These are phyloP conservation scores for Pisolithus microcarpus DNA, from an alignment of 768 basidiomycete genomes.

Conservation along the genomic window DNA sequence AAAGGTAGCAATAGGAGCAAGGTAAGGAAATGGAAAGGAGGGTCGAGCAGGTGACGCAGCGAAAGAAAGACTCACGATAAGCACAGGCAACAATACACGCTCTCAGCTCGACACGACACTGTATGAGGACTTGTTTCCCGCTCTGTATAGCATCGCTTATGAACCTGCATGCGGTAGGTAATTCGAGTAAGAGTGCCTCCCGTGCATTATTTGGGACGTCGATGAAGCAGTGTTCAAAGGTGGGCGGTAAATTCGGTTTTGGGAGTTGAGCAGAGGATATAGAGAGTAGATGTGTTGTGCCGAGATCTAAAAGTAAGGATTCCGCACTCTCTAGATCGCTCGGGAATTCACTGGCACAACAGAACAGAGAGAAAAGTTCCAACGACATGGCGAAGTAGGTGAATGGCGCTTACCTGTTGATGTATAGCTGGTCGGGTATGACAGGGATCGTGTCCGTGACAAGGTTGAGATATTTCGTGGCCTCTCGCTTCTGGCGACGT, in stretches of 20 bases:
- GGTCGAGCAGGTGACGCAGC: not conserved
- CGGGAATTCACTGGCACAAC: conserved; percentile 45
- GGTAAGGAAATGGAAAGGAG: too few relatives aligned
- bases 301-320: conserved; percentile 43
- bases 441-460: conserved; percentile 47
- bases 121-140: conserved; percentile 46
- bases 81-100: conserved; percentile 49
- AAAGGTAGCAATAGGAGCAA: too few relatives aligned
- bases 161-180: conserved; percentile 41
- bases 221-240: conserved; percentile 36
- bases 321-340: conserved; percentile 43
- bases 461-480: conserved; percentile 44
- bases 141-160: conserved; percentile 35
- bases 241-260: conserved; percentile 23
- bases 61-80: conserved; percentile 35
- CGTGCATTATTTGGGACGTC: conserved; percentile 32
- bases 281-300: conserved; percentile 47
- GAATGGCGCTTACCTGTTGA: conserved; percentile 38
- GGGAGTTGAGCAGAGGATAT: conserved; percentile 46
- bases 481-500: conserved; percentile 45
- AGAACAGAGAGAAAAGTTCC: not conserved
- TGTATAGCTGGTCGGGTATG: conserved; percentile 40
- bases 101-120: conserved; percentile 46
- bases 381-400: not conserved
- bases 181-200: conserved; percentile 37